Percentiles rank a stretch among this genome's conserved stretches.
phyloP scores from a whole-genome alignment of 2,329 filamentous ascomycete genomes.

The Fusarium sp. region DNA sequence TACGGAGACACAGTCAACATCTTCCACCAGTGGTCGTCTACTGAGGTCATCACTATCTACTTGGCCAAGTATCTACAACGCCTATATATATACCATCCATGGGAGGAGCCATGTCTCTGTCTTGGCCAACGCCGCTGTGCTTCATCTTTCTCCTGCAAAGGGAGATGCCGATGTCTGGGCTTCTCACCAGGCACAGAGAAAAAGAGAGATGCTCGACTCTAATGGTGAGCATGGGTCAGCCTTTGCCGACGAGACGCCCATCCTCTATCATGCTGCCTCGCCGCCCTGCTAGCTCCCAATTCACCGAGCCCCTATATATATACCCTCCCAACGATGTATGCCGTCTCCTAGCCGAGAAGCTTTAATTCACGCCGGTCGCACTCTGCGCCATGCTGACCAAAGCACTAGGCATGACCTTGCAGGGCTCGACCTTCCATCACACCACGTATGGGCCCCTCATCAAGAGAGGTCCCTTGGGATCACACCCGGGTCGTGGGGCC shows the following conservation, averaged over 20 bases:
- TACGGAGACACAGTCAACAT: not conserved
- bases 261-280: too few relatives aligned
- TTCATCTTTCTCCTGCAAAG: not conserved
- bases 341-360: not conserved
- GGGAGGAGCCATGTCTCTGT: not conserved
- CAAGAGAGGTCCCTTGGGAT: too few relatives aligned
- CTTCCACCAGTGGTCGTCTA: not conserved
- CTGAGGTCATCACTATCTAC: not conserved
- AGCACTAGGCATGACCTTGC: not conserved
- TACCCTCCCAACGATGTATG: not conserved
- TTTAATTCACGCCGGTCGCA: not conserved
- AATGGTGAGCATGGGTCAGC: not conserved
- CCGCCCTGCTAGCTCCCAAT: not conserved
- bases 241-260: not conserved
- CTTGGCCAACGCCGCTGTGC: not conserved
- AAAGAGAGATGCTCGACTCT: not conserved
- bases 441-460: too few relatives aligned
- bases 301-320: not conserved
- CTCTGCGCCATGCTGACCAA: not conserved
- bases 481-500: too few relatives aligned
- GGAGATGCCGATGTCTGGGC: not conserved
- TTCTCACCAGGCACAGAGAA: not conserved
- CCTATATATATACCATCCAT: not conserved
- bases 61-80: constrained; percentile 6
- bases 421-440: too few relatives aligned